phyloP scores from a whole-genome alignment of 192 early-diverging fungal species.

The Podila epigama region DNA sequence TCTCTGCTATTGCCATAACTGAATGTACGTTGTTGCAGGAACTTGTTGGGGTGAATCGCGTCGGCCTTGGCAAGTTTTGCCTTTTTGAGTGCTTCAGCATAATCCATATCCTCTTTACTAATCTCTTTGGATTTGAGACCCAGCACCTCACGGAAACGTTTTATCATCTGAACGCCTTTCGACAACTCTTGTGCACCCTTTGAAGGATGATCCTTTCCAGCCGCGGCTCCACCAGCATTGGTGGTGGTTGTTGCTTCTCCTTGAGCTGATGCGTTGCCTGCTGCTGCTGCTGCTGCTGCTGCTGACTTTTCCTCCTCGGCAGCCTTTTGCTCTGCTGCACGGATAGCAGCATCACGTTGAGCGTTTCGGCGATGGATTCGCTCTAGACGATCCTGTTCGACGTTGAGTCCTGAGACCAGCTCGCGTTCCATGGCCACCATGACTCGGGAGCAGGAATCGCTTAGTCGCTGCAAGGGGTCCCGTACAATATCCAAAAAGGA shows the following conservation, averaged over 20 bases:
- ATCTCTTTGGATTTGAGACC: constrained; percentile 6
- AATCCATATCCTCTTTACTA: constrained; percentile 24
- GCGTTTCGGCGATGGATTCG: constrained; percentile 37
- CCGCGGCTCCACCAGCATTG: not conserved
- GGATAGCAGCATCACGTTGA: constrained; percentile 24
- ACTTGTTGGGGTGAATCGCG: constrained; percentile 15
- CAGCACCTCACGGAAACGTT: constrained; percentile 7
- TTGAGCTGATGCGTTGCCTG: too few relatives aligned
- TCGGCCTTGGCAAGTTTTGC: constrained; percentile 2
- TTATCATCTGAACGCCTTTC: not conserved
- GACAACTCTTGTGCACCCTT: not conserved
- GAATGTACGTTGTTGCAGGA: constrained; percentile 6
- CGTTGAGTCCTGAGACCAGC: constrained; percentile 34
- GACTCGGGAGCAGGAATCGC: constrained; percentile 42
- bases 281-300: too few relatives aligned
- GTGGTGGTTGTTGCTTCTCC: not conserved
- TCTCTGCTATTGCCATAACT: too few relatives aligned
- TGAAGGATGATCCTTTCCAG: not conserved
- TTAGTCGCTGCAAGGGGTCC: constrained; percentile 54
- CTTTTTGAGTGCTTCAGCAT: constrained; percentile 31
- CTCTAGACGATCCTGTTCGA: constrained; percentile 42
- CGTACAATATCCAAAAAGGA: constrained; percentile 56
- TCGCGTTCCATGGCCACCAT: constrained; percentile 43
- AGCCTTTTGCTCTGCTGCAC: constrained; percentile 17
- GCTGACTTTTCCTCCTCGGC: constrained; percentile 22